phyloP scores from a whole-genome alignment of 177 flowering plant species.

The Vitis hybrid region DNA sequence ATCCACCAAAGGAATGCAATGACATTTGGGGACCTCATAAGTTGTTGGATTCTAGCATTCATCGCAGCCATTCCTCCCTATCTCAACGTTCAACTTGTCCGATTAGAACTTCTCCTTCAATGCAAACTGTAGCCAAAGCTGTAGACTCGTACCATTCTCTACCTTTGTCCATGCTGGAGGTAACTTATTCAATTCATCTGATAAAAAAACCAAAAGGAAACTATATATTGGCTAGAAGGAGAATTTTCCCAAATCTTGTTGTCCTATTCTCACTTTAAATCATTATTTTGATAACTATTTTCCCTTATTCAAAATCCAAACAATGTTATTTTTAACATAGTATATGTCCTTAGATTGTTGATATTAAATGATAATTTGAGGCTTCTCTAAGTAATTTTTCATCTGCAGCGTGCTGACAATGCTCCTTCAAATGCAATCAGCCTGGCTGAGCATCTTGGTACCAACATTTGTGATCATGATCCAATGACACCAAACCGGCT shows the following conservation, averaged over 20 bases:
- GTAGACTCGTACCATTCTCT: conserved; percentile 74
- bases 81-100: conserved; percentile 51
- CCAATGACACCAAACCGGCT: conserved; percentile 73
- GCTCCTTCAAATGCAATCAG: conserved; percentile 42
- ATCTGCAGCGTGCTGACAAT: conserved; percentile 51
- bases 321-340: no score
- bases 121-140: conserved; percentile 44
- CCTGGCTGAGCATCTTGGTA: conserved; percentile 73
- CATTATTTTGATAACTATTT: neutral
- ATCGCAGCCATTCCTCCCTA: conserved; percentile 71
- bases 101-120: conserved; percentile 42
- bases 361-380: neutral
- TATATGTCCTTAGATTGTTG: neutral
- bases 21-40: conserved; percentile 16
- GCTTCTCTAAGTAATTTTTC: conserved; percentile 1
- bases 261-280: no score
- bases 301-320: no score
- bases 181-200: conserved; percentile 18
- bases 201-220: no score
- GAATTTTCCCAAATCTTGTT: no score
- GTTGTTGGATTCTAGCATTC: conserved; percentile 47
- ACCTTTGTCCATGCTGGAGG: conserved; percentile 79
- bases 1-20: conserved; percentile 9
- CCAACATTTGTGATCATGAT: conserved; percentile 50
- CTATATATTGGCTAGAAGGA: no score